Evolutionary conservation across 208 protist genomes (phyloP), one percentile per base, ranked within the genome.

Genomic region (Wallacemonas sp.): DNA sequence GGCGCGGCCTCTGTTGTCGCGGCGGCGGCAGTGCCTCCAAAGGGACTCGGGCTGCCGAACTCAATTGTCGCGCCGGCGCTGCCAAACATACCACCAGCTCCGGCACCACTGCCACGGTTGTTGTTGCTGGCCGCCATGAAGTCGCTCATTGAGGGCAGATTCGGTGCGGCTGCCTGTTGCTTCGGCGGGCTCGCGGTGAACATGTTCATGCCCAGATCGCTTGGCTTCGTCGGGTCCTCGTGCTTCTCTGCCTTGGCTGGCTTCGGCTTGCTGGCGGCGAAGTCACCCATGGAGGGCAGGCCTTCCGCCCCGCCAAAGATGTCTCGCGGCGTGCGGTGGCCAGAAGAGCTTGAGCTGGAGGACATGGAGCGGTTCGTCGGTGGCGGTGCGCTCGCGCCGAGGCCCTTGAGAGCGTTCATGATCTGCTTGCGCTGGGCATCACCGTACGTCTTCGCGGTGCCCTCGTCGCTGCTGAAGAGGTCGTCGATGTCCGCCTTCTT

Each of bases 271-370:
- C 32, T 55, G 59, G 1, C 62, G 38, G 48, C 61, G 66, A 93
- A 89, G 73, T 88, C 83, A n/a, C 81, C 77, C 69, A 79, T 76
- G 6, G 83, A 81, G 6, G 81, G 81, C 30, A 90, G 64, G 13
- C 65, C 87, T 33, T 59, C 32, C 24, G 71, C 71, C 0, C 52
- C 68, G 6, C 66, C 57, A 61, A 85, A 87, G 65, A 84, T 34
- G 32, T 90, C 77, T 19, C 61, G 63, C 34, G 72, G 63, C 5
- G 68, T 75, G 61, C 48, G 64, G 60, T 77, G 71, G 32, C 71
- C 72, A 5, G 73, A 82, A 46, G 71, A 78, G 12, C 73, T 85
- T 22, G 72, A 78, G 9, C 46, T 61, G 26, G 74, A 79, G 12
- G 62, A 58, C 1, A 75, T 45, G 9, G 54, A 69, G 38, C 38